Percentiles rank a stretch among this genome's conserved stretches.
Conservation (phyloP, 2,329 filamentous ascomycete species). For the Didymella segeticola region DNA sequence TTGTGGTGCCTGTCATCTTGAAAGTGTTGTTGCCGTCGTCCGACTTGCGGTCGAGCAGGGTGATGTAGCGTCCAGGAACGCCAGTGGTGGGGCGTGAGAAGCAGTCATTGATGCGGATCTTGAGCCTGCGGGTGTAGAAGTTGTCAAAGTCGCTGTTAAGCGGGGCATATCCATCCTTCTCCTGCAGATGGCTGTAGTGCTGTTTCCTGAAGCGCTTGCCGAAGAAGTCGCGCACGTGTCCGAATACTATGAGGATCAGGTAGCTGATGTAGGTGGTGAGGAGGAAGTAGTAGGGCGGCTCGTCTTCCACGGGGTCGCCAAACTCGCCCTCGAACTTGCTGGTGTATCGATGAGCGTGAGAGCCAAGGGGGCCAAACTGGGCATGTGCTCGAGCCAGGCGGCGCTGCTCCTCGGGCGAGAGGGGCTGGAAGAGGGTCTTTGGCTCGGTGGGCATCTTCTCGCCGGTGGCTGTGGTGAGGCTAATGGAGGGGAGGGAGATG, state of each 20-base stretch:
- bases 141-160: slow-evolving; percentile 99
- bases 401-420: slow-evolving; percentile 81
- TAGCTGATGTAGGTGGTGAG: slow-evolving; percentile 99
- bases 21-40: slow-evolving; percentile 92
- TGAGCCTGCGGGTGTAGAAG: slow-evolving; percentile 92
- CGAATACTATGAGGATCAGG: slow-evolving; percentile 91
- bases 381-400: slow-evolving; percentile 79
- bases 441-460: slow-evolving; percentile 78
- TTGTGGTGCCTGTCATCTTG: slow-evolving; percentile 85
- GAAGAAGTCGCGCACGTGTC: slow-evolving; percentile 96
- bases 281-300: slow-evolving; percentile 95
- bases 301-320: slow-evolving; percentile 85
- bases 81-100: slow-evolving; percentile 92
- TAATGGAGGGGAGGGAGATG: slow-evolving; percentile 86
- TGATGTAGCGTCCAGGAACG: slow-evolving; percentile 93
- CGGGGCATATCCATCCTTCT: slow-evolving; percentile 88
- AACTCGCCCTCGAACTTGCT: slow-evolving; percentile 87
- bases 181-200: slow-evolving; percentile 83
- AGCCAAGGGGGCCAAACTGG: slow-evolving; percentile 86
- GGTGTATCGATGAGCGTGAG: slow-evolving; percentile 83
- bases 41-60: slow-evolving; percentile 86
- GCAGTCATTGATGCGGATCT: slow-evolving; percentile 95
- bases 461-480: slow-evolving; percentile 82
- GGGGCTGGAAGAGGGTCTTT: slow-evolving; percentile 84
- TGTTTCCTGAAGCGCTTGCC: slow-evolving; percentile 91